A percentile compares a stretch with the other conserved stretches of the same genome.
Evolutionary conservation across 371 early-diverging fungal genomes (phyloP).

Genomic region (Lichtheimia corymbifera): DNA sequence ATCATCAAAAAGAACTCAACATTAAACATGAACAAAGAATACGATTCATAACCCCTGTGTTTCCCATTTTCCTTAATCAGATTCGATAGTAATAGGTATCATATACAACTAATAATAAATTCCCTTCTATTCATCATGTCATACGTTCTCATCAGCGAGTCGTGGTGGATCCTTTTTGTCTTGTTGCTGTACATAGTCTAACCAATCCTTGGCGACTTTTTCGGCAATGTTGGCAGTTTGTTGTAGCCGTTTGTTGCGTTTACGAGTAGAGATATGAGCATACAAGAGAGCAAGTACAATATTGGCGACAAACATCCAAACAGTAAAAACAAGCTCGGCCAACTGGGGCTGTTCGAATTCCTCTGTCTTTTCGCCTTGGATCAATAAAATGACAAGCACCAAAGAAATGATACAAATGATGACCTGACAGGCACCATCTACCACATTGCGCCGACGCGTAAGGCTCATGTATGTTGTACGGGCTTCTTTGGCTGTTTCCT

Average conservation of each 20-base stretch:
- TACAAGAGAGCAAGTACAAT: slow-evolving; percentile 7
- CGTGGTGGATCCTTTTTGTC: background rate
- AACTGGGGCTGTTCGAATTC: slow-evolving; percentile 1
- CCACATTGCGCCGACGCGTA: background rate
- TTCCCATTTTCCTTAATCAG: too few relatives aligned
- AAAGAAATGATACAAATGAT: slow-evolving; percentile 8
- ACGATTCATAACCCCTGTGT: background rate
- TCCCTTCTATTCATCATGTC: background rate
- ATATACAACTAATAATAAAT: background rate
- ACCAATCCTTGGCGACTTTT: slow-evolving; percentile 2
- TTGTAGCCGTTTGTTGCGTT: background rate
- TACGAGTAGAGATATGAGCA: slow-evolving; percentile 5
- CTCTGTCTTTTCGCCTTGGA: slow-evolving; percentile 6
- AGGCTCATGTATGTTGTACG: slow-evolving; percentile 7
- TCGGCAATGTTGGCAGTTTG: background rate
- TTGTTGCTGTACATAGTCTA: background rate
- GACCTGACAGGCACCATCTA: slow-evolving; percentile 6
- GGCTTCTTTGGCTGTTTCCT: slow-evolving; percentile 4
- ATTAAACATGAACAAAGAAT: slow-evolving; percentile 12
- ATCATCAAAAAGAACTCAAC: slow-evolving; percentile 20
- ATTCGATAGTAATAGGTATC: background rate
- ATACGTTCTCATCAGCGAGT: background rate
- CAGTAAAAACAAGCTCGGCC: slow-evolving; percentile 8
- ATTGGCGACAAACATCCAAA: slow-evolving; percentile 14
- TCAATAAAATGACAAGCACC: background rate